Base-by-base conservation (phyloP, 2,329 filamentous ascomycete genomes). In the Sporothrix curviconia region DNA sequence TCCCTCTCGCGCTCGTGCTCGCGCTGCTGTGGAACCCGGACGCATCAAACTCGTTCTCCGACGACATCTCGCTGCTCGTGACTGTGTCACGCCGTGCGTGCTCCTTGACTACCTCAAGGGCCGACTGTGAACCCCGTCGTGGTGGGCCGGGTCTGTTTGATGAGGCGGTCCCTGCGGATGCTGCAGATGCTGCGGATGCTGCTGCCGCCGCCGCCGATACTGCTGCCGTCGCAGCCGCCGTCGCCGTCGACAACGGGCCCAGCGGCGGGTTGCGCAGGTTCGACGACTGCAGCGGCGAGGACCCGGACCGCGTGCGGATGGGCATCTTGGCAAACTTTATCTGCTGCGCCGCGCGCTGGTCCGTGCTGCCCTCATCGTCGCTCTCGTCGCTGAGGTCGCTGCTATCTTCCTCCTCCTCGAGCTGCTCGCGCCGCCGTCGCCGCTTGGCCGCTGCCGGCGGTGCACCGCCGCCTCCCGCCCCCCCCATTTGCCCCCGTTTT, bases 271-370 rank as follows among this genome's bases (percentile, higher is more conserved):
- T 84, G 44, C 78, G 78, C 25, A 83, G 71, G 59, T 80, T 83
- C 15, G 84, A 85, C 14, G 80, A 82, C 63, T 90, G 85, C 37
- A 89, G 85, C 3, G 92, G 92, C 49, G 92, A 96, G 0, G 92
- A 96, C 11, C 90, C 92, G 25, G 92, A 89, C 57, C 92, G 85
- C 63, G 84, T 85, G 30, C 92, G 83, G 43, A 96, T 81, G 1
- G 94, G 92, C 89, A 96, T 92, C 73, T 97, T 97, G 50, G 88
- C 85, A 71, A 99, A 99, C 68, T 92, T 92, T 69, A 97, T 96
- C 70, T 95, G 90, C 68, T 95, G 90, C 2, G 87, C 87, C 44
- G 89, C 87, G 55, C 87, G 72, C 61, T 84, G 80, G 57, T 81
- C 78, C 8, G 43, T 28, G 17, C 54, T 51, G 54, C 39, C 51